A percentile compares a stretch with the other conserved stretches of the same genome.
phyloP scores from a whole-genome alignment of 306 rosid genomes.

The Ochetophila trinervis region DNA sequence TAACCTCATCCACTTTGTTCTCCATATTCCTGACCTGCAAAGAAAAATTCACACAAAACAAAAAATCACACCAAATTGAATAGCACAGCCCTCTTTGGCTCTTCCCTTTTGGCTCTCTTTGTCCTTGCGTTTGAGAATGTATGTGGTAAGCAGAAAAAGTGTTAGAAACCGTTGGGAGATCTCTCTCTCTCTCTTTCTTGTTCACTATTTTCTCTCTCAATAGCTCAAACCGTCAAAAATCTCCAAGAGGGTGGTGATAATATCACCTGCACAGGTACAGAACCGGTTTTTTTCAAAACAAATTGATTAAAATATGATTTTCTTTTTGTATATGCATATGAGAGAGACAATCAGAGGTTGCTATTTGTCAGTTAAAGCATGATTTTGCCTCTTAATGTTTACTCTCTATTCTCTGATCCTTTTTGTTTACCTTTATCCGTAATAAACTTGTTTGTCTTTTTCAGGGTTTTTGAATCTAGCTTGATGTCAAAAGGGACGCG shows the following conservation, averaged over 20 bases:
- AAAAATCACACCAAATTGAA: too few relatives aligned
- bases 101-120: background rate
- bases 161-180: conserved; percentile 25
- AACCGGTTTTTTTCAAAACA: background rate
- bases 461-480: background rate
- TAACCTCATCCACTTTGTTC: conserved; percentile 46
- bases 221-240: conserved; percentile 19
- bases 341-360: background rate
- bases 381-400: background rate
- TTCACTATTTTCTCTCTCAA: background rate
- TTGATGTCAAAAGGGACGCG: background rate
- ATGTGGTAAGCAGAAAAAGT: conserved; percentile 8
- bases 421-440: too few relatives aligned
- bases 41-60: too few relatives aligned
- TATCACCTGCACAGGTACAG: background rate
- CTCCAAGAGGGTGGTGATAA: conserved; percentile 6
- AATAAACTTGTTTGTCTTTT: background rate
- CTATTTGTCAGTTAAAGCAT: conserved; percentile 1
- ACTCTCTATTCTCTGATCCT: background rate
- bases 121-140: background rate
- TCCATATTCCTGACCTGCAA: conserved; percentile 34
- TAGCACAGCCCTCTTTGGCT: background rate
- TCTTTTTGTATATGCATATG: background rate
- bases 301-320: background rate
- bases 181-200: background rate